A percentile compares a stretch with the other conserved stretches of the same genome.
Conservation (phyloP, 352 stramenopile species). For the Aphanomyces cochlioides region DNA sequence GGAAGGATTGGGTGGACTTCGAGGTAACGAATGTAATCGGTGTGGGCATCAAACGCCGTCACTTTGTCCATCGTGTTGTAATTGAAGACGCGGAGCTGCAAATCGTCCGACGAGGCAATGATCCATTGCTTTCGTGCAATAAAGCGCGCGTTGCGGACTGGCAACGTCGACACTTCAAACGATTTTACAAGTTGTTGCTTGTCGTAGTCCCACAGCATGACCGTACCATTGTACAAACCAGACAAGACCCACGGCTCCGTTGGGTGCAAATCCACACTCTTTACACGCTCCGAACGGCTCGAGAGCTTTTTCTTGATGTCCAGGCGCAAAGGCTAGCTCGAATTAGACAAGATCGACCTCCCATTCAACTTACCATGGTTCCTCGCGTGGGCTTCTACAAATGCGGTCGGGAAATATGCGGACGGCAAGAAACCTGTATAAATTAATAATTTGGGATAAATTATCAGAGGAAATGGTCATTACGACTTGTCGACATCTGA, state of each 20-base stretch:
- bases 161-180: conserved; percentile 95
- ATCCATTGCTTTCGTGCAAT: conserved; percentile 98
- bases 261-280: conserved; percentile 98
- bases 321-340: conserved; percentile 59
- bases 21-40: conserved; percentile 98
- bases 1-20: conserved; percentile 96
- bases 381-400: neutral
- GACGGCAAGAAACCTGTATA: neutral
- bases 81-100: conserved; percentile 98
- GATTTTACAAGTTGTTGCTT: conserved; percentile 93
- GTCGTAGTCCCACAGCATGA: conserved; percentile 99
- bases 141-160: conserved; percentile 93
- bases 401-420: neutral
- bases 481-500: neutral
- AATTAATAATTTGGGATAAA: neutral
- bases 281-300: conserved; percentile 95
- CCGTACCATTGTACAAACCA: conserved; percentile 95
- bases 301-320: conserved; percentile 93
- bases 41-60: conserved; percentile 94
- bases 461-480: neutral
- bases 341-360: neutral
- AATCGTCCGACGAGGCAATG: conserved; percentile 93
- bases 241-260: conserved; percentile 97
- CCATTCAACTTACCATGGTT: conserved; percentile 4
- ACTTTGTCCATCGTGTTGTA: conserved; percentile 99